Percentiles rank a stretch among this genome's conserved stretches.
Conservation (phyloP, 2,329 filamentous ascomycete genomes). For the Acephala macrosclerotiorum region DNA sequence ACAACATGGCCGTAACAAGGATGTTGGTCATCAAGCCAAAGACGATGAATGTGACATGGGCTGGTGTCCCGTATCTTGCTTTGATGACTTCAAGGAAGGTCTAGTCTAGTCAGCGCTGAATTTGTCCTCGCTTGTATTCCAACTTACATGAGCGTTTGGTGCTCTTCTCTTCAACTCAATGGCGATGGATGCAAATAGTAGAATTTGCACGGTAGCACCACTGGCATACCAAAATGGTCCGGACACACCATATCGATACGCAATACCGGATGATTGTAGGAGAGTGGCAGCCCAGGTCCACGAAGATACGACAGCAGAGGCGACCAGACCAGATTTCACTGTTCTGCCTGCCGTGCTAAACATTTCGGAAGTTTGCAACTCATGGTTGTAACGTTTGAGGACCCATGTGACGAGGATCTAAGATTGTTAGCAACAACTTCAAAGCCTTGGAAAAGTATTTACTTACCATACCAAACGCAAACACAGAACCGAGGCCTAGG, state of each 20-base stretch:
- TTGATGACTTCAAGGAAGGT: constrained; percentile 84
- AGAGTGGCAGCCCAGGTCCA: constrained; percentile 94
- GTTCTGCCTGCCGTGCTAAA: constrained; percentile 89
- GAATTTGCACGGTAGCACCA: constrained; percentile 84
- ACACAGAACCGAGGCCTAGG: constrained; percentile 64
- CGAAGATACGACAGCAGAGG: constrained; percentile 87
- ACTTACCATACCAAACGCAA: constrained; percentile 68
- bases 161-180: constrained; percentile 89
- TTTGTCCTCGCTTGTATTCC: neutral
- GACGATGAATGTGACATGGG: constrained; percentile 81
- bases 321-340: constrained; percentile 88
- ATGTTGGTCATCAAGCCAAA: constrained; percentile 88
- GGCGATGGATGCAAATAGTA: constrained; percentile 88
- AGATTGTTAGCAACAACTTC: constrained; percentile 2
- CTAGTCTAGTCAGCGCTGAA: constrained; percentile 26
- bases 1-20: constrained; percentile 86
- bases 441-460: neutral
- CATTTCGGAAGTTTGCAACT: constrained; percentile 90
- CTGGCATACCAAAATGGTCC: constrained; percentile 72
- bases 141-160: constrained; percentile 76
- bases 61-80: constrained; percentile 76
- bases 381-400: constrained; percentile 66
- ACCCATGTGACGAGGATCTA: constrained; percentile 46
- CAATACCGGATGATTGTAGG: constrained; percentile 80
- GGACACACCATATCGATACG: constrained; percentile 77